These are phyloP conservation scores for Poteriospumella lacustris DNA, from an alignment of 108 stramenopile species.

Conservation along the genomic window DNA sequence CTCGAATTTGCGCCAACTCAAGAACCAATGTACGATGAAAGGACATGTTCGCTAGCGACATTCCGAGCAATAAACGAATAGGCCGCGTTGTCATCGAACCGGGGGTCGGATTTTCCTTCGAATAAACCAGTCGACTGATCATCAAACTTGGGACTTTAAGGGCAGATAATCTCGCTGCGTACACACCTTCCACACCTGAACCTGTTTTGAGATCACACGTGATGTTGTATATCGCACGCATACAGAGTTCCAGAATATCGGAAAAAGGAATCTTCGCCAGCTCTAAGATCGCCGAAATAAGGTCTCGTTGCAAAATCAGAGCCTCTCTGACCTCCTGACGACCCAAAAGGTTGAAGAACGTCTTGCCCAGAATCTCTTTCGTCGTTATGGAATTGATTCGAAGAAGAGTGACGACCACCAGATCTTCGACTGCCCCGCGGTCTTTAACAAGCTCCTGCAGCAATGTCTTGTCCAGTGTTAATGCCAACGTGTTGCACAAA, in stretches of 20 bases:
- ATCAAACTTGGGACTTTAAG: slow-evolving; percentile 5
- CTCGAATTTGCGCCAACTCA: not conserved
- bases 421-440: not conserved
- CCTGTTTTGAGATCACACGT: slow-evolving; percentile 12
- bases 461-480: not conserved
- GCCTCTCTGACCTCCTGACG: slow-evolving; percentile 11
- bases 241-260: slow-evolving; percentile 25
- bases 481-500: not conserved
- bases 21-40: not conserved
- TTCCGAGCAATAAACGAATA: not conserved
- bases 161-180: not conserved
- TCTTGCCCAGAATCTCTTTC: slow-evolving; percentile 17
- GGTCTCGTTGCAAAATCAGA: not conserved
- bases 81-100: too few relatives aligned
- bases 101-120: too few relatives aligned
- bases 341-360: slow-evolving; percentile 17
- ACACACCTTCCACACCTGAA: not conserved
- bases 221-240: slow-evolving; percentile 17
- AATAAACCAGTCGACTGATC: not conserved
- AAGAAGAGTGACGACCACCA: slow-evolving; percentile 24
- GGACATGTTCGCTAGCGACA: slow-evolving; percentile 10
- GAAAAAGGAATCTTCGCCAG: not conserved
- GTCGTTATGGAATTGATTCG: slow-evolving; percentile 10
- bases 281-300: not conserved
- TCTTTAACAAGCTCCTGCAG: not conserved